phyloP scores from a whole-genome alignment of 73 alveolate genomes.

The Paraurostyla sp. region DNA sequence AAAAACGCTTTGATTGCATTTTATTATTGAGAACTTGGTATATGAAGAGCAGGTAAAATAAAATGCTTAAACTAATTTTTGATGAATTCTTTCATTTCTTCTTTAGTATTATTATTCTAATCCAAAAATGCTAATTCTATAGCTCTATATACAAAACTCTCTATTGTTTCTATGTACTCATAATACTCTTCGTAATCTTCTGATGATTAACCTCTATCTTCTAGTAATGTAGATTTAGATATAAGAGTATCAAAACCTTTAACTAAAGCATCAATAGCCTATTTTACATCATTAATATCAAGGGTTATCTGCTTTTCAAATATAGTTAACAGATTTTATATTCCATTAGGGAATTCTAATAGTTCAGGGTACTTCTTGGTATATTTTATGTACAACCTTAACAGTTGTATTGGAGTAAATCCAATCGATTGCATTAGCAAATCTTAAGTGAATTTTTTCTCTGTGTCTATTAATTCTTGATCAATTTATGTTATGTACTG shows the following conservation, averaged over 20 bases:
- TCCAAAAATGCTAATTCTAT: neutral
- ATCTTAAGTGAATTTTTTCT: neutral
- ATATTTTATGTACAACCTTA: neutral
- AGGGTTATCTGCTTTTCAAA: neutral
- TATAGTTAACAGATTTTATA: neutral
- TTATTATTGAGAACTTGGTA: neutral
- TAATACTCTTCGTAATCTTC: conserved; percentile 24
- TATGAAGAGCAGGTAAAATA: neutral
- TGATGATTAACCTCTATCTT: neutral
- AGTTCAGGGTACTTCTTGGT: conserved; percentile 4
- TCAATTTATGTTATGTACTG: conserved; percentile 16
- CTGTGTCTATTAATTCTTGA: neutral
- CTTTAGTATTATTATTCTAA: too few species aligned
- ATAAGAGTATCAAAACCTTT: neutral
- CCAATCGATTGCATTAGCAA: neutral
- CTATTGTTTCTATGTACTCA: conserved; percentile 9
- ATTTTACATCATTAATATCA: neutral
- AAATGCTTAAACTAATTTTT: neutral
- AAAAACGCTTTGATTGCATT: neutral
- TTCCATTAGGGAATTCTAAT: conserved; percentile 38
- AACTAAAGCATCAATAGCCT: neutral
- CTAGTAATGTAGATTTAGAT: neutral
- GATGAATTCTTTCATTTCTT: neutral
- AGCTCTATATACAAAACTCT: conserved; percentile 2
- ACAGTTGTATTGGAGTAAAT: neutral